These are phyloP conservation scores for Fomitopsis schrenkii DNA, from an alignment of 1,284 basidiomycete genomes.

Conservation along the genomic window DNA sequence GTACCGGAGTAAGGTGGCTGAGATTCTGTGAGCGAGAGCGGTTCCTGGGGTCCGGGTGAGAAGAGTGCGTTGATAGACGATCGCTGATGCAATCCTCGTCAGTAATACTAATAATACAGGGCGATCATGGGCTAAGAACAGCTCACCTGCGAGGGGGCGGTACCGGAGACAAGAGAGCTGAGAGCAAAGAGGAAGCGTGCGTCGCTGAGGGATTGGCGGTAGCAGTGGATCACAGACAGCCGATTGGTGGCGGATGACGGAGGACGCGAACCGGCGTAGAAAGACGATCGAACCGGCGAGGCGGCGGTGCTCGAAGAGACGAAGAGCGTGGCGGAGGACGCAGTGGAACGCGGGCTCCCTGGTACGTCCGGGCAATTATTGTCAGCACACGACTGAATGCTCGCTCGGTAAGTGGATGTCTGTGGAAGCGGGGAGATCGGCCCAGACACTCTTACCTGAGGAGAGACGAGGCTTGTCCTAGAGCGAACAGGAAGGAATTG, in stretches of 20 bases:
- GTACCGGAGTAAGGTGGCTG: slow-evolving; percentile 12
- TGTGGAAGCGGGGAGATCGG: neutral
- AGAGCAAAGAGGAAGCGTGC: slow-evolving; percentile 23
- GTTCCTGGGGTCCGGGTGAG: slow-evolving; percentile 9
- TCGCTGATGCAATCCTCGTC: neutral
- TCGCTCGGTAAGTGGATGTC: neutral
- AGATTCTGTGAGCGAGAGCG: slow-evolving; percentile 4
- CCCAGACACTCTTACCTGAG: slow-evolving; percentile 13
- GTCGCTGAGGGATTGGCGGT: slow-evolving; percentile 25
- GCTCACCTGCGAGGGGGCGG: neutral
- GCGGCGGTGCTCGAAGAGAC: slow-evolving; percentile 16
- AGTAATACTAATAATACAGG: neutral
- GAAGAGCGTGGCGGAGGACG: slow-evolving; percentile 23
- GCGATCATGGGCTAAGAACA: neutral
- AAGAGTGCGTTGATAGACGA: slow-evolving; percentile 6
- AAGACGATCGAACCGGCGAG: slow-evolving; percentile 15
- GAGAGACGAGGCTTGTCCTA: slow-evolving; percentile 15
- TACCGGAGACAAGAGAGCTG: slow-evolving; percentile 3
- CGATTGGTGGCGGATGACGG: slow-evolving; percentile 25
- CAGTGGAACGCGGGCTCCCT: slow-evolving; percentile 18
- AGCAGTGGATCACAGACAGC: slow-evolving; percentile 25
- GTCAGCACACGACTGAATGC: slow-evolving; percentile 11
- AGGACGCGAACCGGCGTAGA: slow-evolving; percentile 16
- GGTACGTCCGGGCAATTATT: slow-evolving; percentile 13
- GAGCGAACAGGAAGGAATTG: slow-evolving; percentile 18